A percentile compares a stretch with the other conserved stretches of the same genome.
phyloP scores from a whole-genome alignment of 495 filamentous ascomycete species.

The Tuber magnatum region DNA sequence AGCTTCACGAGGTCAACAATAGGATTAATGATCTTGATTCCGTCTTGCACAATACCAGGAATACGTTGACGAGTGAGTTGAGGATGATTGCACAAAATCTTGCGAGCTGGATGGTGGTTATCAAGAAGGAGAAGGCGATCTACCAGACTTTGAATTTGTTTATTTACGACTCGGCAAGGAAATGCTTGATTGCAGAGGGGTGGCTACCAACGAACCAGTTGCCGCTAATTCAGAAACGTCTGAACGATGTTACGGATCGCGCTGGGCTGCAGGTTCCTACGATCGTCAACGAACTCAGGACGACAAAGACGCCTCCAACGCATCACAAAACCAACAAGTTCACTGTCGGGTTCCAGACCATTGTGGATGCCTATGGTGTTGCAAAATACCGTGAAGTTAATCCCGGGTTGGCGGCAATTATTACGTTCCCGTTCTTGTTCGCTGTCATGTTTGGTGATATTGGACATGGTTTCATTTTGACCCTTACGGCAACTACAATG shows the following conservation, averaged over 20 bases:
- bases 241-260: slow-evolving; percentile 93
- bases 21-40: slow-evolving; percentile 81
- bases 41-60: slow-evolving; percentile 92
- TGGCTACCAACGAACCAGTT: slow-evolving; percentile 93
- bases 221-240: slow-evolving; percentile 83
- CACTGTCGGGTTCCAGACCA: slow-evolving; percentile 95
- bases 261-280: slow-evolving; percentile 91
- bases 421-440: slow-evolving; percentile 97
- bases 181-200: slow-evolving; percentile 93
- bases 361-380: slow-evolving; percentile 96
- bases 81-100: slow-evolving; percentile 83
- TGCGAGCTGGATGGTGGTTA: slow-evolving; percentile 89
- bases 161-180: slow-evolving; percentile 90
- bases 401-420: slow-evolving; percentile 84
- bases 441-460: slow-evolving; percentile 99
- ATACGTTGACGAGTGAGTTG: slow-evolving; percentile 85
- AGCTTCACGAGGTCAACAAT: slow-evolving; percentile 93
- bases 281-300: slow-evolving; percentile 93
- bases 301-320: slow-evolving; percentile 92
- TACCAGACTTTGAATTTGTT: slow-evolving; percentile 93
- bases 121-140: slow-evolving; percentile 98
- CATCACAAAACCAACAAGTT: slow-evolving; percentile 97
- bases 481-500: slow-evolving; percentile 71
- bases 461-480: slow-evolving; percentile 84
- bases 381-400: slow-evolving; percentile 97